Base-by-base conservation (phyloP, 2,329 filamentous ascomycete species). In the Neospermospora avenae region DNA sequence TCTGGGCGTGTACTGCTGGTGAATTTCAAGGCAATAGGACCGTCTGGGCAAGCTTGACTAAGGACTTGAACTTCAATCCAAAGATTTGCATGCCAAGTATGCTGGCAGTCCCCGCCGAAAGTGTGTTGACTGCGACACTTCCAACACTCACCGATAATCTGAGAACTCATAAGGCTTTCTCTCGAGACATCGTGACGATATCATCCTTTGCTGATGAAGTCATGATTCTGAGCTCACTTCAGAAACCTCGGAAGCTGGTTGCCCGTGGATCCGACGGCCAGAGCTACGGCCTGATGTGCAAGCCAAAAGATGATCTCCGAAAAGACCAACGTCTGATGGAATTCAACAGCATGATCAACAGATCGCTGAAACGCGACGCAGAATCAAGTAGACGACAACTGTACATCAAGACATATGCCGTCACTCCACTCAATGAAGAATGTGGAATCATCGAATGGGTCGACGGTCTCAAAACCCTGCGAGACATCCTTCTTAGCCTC, bases 371-470 rank as follows among this genome's bases (percentile, higher is more conserved):
- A 72, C 87, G 90, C 63, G 93, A 98, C 70, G 87, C 93, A 2
- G 93, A 97, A 72, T 90, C 92, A 16, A 96, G 90, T 74, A 89
- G 91, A 73, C 85, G 95, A 16, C 90, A 95, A 65, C 82, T 99
- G 58, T 96, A 96, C 73, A 96, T 99, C 75, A 92, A 93, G 71
- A 99, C 95, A 0, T 99, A 99, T 69, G 92, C 91, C 6, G 96
- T 99, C 13, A 96, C 93, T 4, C 96, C 95, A 1, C 79, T 99
- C 51, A 98, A 96, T 72, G 96, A 99, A 76, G 93, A 98, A 76
- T 98, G 95, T 67, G 95, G 95, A 61, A 88, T 96, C 64, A 96
- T 99, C 68, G 95, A 99, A 77, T 99, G 95, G 95, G 92, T 99
- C 31, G 91, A 96, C 68, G 95, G 95, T 8, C 86, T 99, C 67